Percentiles rank a stretch among this genome's conserved stretches.
Conservation (phyloP, 345 rosid genomes). For the Moricandia arvensis region DNA sequence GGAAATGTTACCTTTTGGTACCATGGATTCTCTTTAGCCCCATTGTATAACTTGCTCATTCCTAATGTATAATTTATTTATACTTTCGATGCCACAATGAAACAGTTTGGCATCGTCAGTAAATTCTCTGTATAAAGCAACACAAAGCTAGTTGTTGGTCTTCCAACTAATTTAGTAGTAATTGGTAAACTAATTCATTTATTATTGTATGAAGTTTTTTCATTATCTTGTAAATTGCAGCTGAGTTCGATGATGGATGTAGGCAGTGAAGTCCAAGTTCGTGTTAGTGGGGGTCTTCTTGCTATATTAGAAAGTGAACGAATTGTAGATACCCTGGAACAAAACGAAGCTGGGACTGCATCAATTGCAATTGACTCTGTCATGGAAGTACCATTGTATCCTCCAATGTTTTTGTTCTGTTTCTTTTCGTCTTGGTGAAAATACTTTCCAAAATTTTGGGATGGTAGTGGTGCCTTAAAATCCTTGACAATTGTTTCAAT, state of each 20-base stretch:
- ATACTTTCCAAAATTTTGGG: slow-evolving; percentile 3
- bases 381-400: slow-evolving; percentile 81
- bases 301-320: slow-evolving; percentile 95
- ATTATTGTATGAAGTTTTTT: neutral
- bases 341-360: slow-evolving; percentile 67
- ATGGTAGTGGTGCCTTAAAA: slow-evolving; percentile 28
- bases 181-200: neutral
- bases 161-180: neutral
- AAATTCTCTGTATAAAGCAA: neutral
- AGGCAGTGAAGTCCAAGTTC: slow-evolving; percentile 87
- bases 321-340: slow-evolving; percentile 78
- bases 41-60: neutral
- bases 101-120: neutral
- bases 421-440: slow-evolving; percentile 7
- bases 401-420: slow-evolving; percentile 26
- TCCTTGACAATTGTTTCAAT: slow-evolving; percentile 43
- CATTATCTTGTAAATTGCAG: slow-evolving; percentile 40
- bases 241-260: slow-evolving; percentile 95
- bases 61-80: neutral
- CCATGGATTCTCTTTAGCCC: neutral
- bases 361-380: slow-evolving; percentile 81
- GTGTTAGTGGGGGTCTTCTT: slow-evolving; percentile 94
- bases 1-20: neutral
- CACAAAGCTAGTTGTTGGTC: neutral
- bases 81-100: neutral